Conservation (phyloP, 805 yeast genomes). For the Kockiozyma suomiensis region DNA sequence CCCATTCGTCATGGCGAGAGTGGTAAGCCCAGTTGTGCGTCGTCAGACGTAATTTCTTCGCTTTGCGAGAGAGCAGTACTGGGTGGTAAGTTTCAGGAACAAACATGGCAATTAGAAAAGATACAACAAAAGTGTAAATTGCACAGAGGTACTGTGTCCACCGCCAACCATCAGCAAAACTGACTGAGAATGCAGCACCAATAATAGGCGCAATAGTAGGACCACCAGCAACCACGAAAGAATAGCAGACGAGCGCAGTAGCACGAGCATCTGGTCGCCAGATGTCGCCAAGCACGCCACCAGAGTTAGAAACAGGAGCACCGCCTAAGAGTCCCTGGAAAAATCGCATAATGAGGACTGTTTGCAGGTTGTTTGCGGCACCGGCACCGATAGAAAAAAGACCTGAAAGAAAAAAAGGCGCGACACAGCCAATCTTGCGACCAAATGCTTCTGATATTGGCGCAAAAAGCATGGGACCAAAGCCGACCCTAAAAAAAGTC, state of each 20-base stretch:
- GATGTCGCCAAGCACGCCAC: constrained; percentile 74
- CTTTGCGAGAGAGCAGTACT: constrained; percentile 48
- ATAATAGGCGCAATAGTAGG: constrained; percentile 53
- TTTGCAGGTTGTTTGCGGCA: constrained; percentile 54
- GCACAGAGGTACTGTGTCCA: constrained; percentile 86
- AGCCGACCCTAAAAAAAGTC: constrained; percentile 51
- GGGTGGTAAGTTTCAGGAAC: constrained; percentile 54
- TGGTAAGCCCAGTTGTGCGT: constrained; percentile 83
- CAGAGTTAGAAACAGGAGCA: constrained; percentile 81
- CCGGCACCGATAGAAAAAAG: constrained; percentile 34
- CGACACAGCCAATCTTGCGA: constrained; percentile 62
- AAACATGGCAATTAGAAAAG: constrained; percentile 47
- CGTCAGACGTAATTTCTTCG: constrained; percentile 59
- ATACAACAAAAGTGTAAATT: constrained; percentile 61
- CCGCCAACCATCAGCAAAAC: constrained; percentile 57
- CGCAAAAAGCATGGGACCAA: constrained; percentile 83
- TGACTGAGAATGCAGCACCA: constrained; percentile 68
- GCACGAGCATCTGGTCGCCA: constrained; percentile 57
- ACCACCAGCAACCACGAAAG: constrained; percentile 51
- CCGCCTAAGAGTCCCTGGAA: constrained; percentile 76
- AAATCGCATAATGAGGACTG: constrained; percentile 69
- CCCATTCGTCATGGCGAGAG: constrained; percentile 91
- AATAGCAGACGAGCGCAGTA: constrained; percentile 53
- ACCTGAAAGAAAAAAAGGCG: constrained; percentile 44
- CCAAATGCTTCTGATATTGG: constrained; percentile 77